Percentiles rank a stretch among this genome's conserved stretches.
phyloP scores from a whole-genome alignment of 202 grass and related monocot genomes.

The Hordeum pubiflorum region DNA sequence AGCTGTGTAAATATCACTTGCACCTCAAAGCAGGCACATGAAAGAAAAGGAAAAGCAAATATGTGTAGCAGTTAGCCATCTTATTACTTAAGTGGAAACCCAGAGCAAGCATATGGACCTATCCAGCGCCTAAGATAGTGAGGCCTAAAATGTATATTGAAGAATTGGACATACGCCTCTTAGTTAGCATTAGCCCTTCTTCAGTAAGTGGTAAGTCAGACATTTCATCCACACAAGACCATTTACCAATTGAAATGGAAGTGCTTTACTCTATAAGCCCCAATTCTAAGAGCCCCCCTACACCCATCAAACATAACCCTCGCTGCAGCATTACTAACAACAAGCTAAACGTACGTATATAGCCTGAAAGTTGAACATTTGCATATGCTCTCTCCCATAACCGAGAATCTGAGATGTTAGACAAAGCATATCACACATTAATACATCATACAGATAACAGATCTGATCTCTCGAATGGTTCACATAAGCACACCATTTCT shows the following conservation, averaged over 20 bases:
- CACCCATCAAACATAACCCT: not conserved
- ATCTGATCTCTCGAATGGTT: not conserved
- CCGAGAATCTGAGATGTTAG: too few relatives aligned
- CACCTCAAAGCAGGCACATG: not conserved
- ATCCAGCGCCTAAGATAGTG: not conserved
- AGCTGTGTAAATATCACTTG: not conserved
- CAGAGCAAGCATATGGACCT: not conserved
- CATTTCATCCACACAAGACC: not conserved
- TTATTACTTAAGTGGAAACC: not conserved
- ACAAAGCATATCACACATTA: too few relatives aligned
- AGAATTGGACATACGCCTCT: not conserved
- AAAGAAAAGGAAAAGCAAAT: not conserved
- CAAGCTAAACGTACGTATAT: not conserved
- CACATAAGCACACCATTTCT: not conserved
- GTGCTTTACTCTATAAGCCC: not conserved
- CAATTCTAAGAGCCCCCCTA: not conserved
- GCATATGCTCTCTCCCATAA: not conserved
- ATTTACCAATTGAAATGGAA: not conserved
- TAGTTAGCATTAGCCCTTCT: not conserved
- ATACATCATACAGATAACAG: not conserved
- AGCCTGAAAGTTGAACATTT: not conserved
- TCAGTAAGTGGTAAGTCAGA: not conserved
- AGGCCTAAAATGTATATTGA: not conserved
- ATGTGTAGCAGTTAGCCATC: not conserved
- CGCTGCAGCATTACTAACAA: not conserved